Percentiles rank a stretch among this genome's conserved stretches.
These are phyloP conservation scores for Debaryomyces prosopidis DNA, from an alignment of 805 yeast genomes.

Conservation along the genomic window DNA sequence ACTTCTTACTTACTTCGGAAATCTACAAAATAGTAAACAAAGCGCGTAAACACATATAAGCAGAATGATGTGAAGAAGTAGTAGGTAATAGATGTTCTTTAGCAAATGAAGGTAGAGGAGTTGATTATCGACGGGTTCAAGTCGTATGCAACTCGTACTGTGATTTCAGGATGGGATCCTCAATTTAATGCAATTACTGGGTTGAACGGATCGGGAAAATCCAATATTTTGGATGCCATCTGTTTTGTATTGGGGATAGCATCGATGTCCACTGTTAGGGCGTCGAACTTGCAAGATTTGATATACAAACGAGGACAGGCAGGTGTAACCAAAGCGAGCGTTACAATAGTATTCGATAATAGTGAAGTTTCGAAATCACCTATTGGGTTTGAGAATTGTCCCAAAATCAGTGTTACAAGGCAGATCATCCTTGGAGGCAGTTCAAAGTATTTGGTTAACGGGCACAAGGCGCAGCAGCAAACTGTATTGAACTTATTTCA, in stretches of 20 bases:
- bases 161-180: conserved; percentile 91
- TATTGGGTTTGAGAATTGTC: conserved; percentile 76
- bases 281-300: conserved; percentile 87
- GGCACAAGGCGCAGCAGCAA: conserved; percentile 94
- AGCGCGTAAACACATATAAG: conserved; percentile 10
- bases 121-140: conserved; percentile 96
- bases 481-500: conserved; percentile 89
- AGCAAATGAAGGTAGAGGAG: conserved; percentile 86
- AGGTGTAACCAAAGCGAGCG: conserved; percentile 95
- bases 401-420: conserved; percentile 86
- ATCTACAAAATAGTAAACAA: conserved; percentile 7
- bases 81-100: conserved; percentile 77
- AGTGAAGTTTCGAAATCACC: conserved; percentile 75
- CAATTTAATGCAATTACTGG: conserved; percentile 98
- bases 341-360: conserved; percentile 93
- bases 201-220: conserved; percentile 95
- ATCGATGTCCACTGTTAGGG: conserved; percentile 92
- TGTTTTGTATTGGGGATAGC: conserved; percentile 98
- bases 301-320: conserved; percentile 98
- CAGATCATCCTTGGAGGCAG: conserved; percentile 90
- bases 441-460: conserved; percentile 89
- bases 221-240: conserved; percentile 93
- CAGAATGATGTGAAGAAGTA: not conserved
- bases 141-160: conserved; percentile 95
- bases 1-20: conserved; percentile 13